Evolutionary conservation across 1,139 yeast genomes (phyloP).

Genomic region (Scheffersomyces stambukii): DNA sequence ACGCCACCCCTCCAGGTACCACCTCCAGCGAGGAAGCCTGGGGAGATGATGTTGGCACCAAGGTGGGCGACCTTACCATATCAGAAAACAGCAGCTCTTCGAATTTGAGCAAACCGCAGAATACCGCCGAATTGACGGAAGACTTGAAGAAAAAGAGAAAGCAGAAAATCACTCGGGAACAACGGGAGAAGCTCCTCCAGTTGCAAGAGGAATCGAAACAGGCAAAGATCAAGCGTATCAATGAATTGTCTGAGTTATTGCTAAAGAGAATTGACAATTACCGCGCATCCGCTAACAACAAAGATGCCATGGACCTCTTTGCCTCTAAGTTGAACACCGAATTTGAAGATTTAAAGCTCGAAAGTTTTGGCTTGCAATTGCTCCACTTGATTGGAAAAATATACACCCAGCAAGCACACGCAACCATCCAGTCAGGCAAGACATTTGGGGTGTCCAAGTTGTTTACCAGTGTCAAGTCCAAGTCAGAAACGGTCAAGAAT

Average conservation of each 20-base stretch:
- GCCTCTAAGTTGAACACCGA: conserved; percentile 45
- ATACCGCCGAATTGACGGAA: conserved; percentile 14
- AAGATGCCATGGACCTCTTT: conserved; percentile 35
- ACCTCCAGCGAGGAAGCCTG: background rate
- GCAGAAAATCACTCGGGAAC: conserved; percentile 44
- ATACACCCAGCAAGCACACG: conserved; percentile 56
- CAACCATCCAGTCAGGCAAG: conserved; percentile 32
- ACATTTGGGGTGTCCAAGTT: conserved; percentile 50
- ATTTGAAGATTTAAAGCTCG: conserved; percentile 53
- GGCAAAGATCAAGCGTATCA: conserved; percentile 52
- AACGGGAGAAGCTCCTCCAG: conserved; percentile 51
- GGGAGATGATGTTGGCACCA: conserved; percentile 1
- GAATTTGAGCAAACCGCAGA: background rate
- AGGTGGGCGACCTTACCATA: conserved; percentile 2
- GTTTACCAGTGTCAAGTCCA: conserved; percentile 45
- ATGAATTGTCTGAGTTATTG: conserved; percentile 47
- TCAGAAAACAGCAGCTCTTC: conserved; percentile 1
- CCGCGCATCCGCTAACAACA: conserved; percentile 20
- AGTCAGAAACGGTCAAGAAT: conserved; percentile 34
- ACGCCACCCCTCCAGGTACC: background rate
- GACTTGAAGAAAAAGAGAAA: conserved; percentile 24
- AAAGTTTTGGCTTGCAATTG: conserved; percentile 46
- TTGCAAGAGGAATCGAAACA: conserved; percentile 53
- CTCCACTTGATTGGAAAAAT: conserved; percentile 59
- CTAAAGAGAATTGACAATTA: conserved; percentile 41